phyloP scores from a whole-genome alignment of 2,329 filamentous ascomycete species.

The Rutstroemia sp. region DNA sequence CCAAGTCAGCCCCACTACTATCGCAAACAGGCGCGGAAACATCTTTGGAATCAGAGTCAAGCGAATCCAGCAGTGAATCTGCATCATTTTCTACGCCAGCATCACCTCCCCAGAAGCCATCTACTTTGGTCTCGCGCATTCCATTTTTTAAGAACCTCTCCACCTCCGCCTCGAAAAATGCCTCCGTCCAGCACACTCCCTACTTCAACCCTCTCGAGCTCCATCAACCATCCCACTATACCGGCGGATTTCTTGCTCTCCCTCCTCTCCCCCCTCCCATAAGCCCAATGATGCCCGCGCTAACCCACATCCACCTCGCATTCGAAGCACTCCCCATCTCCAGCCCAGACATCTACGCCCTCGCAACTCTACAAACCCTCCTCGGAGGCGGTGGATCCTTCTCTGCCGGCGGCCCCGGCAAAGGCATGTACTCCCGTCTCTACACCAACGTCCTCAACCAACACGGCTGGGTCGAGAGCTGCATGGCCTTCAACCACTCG shows the following conservation, averaged over 20 bases:
- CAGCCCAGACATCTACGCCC: slow-evolving; percentile 89
- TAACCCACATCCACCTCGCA: slow-evolving; percentile 90
- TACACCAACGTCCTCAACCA: slow-evolving; percentile 98
- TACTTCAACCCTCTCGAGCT: slow-evolving; percentile 38
- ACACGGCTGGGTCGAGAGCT: slow-evolving; percentile 94
- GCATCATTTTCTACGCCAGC: slow-evolving; percentile 33
- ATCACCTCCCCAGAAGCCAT: slow-evolving; percentile 42
- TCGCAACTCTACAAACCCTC: slow-evolving; percentile 90
- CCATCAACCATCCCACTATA: slow-evolving; percentile 69
- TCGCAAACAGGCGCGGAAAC: slow-evolving; percentile 54
- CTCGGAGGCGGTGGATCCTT: slow-evolving; percentile 95
- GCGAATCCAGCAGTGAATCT: slow-evolving; percentile 24
- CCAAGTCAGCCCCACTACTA: slow-evolving; percentile 40
- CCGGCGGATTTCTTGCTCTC: slow-evolving; percentile 84
- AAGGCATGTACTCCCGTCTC: slow-evolving; percentile 97
- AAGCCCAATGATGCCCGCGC: slow-evolving; percentile 69
- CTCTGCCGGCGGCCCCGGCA: slow-evolving; percentile 90
- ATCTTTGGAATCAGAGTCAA: slow-evolving; percentile 35
- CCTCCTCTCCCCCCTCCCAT: slow-evolving; percentile 70
- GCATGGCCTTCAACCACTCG: slow-evolving; percentile 92
- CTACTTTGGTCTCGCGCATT: slow-evolving; percentile 70
- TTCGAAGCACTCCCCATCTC: slow-evolving; percentile 92
- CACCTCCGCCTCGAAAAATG: slow-evolving; percentile 58
- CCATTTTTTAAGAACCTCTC: slow-evolving; percentile 88
- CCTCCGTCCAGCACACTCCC: slow-evolving; percentile 44